A percentile compares a stretch with the other conserved stretches of the same genome.
These are phyloP conservation scores for Eremothecium cymbalariae DNA, from an alignment of 1,139 yeast genomes.

Conservation along the genomic window DNA sequence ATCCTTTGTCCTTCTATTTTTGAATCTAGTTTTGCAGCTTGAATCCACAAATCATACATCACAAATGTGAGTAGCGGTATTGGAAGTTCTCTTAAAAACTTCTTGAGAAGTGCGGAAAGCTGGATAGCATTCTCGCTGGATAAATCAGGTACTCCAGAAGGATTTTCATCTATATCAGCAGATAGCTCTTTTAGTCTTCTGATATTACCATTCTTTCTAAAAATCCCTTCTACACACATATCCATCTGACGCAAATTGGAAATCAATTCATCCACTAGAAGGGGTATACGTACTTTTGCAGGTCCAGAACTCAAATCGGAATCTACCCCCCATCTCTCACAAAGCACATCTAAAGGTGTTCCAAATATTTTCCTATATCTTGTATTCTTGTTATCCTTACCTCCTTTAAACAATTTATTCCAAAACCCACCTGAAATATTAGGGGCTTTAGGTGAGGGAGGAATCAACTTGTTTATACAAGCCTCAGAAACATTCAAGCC, in stretches of 20 bases:
- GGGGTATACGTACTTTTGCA: constrained; percentile 69
- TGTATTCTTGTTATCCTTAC: constrained; percentile 24
- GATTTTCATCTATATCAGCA: constrained; percentile 65
- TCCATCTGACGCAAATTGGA: constrained; percentile 83
- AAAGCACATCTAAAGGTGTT: constrained; percentile 60
- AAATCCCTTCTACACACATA: constrained; percentile 94
- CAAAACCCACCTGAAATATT: constrained; percentile 42
- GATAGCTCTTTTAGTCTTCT: constrained; percentile 69
- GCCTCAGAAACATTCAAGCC: constrained; percentile 10
- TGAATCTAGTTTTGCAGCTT: constrained; percentile 55
- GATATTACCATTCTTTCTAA: constrained; percentile 93
- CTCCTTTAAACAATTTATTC: constrained; percentile 52
- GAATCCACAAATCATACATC: constrained; percentile 73
- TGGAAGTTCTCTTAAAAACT: constrained; percentile 86
- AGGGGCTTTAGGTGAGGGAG: constrained; percentile 16
- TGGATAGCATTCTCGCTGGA: constrained; percentile 81
- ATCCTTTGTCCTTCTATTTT: constrained; percentile 44
- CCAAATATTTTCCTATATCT: constrained; percentile 58
- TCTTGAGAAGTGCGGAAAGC: constrained; percentile 86
- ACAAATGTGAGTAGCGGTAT: constrained; percentile 77
- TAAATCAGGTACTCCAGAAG: constrained; percentile 65
- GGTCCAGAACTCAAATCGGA: constrained; percentile 87
- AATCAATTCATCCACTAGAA: constrained; percentile 77
- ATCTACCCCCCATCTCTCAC: constrained; percentile 74
- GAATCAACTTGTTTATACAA: constrained; percentile 14